These are phyloP conservation scores for Suhomyces faveliae DNA, from an alignment of 805 yeast genomes.

Conservation along the genomic window DNA sequence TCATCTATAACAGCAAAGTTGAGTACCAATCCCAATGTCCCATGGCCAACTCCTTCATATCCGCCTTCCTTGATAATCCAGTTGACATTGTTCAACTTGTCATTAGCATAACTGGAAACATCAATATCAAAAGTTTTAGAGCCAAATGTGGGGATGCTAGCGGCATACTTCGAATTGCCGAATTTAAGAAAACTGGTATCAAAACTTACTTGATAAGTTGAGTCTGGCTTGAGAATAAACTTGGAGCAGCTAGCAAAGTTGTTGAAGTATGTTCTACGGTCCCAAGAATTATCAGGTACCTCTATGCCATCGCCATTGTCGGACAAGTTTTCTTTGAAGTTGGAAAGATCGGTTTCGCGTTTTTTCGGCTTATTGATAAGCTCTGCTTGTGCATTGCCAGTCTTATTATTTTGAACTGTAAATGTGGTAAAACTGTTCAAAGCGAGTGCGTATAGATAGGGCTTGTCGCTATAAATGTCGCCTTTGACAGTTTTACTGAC, in stretches of 20 bases:
- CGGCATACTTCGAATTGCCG: slow-evolving; percentile 48
- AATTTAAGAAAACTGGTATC: slow-evolving; percentile 53
- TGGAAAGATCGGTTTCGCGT: slow-evolving; percentile 5
- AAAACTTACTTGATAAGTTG: slow-evolving; percentile 49
- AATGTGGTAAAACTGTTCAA: slow-evolving; percentile 56
- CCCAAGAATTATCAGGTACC: slow-evolving; percentile 33
- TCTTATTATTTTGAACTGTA: slow-evolving; percentile 19
- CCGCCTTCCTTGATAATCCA: slow-evolving; percentile 44
- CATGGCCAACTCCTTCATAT: slow-evolving; percentile 30
- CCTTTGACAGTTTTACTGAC: slow-evolving; percentile 67
- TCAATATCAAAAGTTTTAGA: slow-evolving; percentile 46
- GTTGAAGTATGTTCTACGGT: slow-evolving; percentile 47
- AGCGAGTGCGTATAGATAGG: slow-evolving; percentile 62
- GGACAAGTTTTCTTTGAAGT: slow-evolving; percentile 27
- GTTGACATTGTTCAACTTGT: slow-evolving; percentile 44
- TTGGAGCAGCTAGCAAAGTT: slow-evolving; percentile 33
- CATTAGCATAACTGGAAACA: slow-evolving; percentile 43
- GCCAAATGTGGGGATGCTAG: slow-evolving; percentile 49
- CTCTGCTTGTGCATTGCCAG: background rate
- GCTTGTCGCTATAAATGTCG: slow-evolving; percentile 58
- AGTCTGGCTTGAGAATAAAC: slow-evolving; percentile 39
- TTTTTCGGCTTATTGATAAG: slow-evolving; percentile 9
- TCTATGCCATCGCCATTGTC: slow-evolving; percentile 19
- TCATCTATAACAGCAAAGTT: slow-evolving; percentile 41
- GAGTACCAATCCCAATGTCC: slow-evolving; percentile 33